Evolutionary conservation across 495 filamentous ascomycete genomes (phyloP).

Genomic region (Xylaria nigripes): DNA sequence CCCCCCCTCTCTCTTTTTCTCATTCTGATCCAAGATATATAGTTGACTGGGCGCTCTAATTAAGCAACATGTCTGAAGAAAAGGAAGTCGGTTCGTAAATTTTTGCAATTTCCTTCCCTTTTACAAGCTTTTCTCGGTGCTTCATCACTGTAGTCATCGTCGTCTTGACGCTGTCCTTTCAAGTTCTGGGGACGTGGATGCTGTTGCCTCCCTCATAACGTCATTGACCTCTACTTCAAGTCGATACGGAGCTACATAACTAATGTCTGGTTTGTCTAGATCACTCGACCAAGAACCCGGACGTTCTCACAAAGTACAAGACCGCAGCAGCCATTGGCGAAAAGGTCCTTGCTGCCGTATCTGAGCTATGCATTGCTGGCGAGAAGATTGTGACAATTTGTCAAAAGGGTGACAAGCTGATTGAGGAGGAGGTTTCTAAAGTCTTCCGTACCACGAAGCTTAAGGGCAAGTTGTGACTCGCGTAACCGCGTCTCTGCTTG

Average conservation of each 20-base stretch:
- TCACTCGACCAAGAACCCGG: slow-evolving; percentile 91
- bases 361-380: slow-evolving; percentile 72
- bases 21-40: background rate
- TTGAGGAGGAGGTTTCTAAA: slow-evolving; percentile 88
- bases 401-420: slow-evolving; percentile 87
- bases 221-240: background rate
- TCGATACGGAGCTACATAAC: slow-evolving; percentile 12
- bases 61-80: slow-evolving; percentile 22
- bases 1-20: slow-evolving; percentile 4
- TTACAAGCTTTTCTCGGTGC: background rate
- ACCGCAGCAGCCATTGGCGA: slow-evolving; percentile 89
- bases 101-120: background rate
- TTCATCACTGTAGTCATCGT: no score
- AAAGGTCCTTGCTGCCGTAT: slow-evolving; percentile 82
- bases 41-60: background rate
- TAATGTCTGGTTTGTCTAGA: slow-evolving; percentile 42
- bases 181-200: background rate
- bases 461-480: slow-evolving; percentile 55
- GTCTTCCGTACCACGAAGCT: slow-evolving; percentile 99
- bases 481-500: background rate
- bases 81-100: slow-evolving; percentile 21
- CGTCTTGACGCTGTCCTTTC: background rate
- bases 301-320: slow-evolving; percentile 98
- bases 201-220: background rate
- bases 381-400: slow-evolving; percentile 88